Conservation (phyloP, 2,329 filamentous ascomycete genomes). For the Neobulgaria alba region DNA sequence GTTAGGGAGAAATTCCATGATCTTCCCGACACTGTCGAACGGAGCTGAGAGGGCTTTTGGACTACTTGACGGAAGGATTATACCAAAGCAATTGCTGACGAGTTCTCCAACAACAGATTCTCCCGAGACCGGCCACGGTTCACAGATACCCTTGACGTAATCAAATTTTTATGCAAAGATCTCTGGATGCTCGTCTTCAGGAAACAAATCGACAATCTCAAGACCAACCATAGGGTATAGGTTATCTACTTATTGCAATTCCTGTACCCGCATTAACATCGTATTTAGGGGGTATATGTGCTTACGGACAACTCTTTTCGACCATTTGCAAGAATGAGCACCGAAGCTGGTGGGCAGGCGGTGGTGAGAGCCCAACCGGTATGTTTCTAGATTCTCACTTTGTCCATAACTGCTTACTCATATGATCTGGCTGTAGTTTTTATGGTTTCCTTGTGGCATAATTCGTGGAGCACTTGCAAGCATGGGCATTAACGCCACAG, state of each 20-base stretch:
- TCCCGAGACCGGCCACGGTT: conserved; percentile 79
- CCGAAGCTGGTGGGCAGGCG: conserved; percentile 65
- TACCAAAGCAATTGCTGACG: background rate
- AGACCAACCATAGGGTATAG: conserved; percentile 83
- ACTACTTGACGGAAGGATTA: too few relatives aligned
- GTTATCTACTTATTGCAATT: background rate
- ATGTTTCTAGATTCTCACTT: too few relatives aligned
- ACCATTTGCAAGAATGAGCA: conserved; percentile 82
- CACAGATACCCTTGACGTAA: conserved; percentile 85
- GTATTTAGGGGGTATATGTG: conserved; percentile 75
- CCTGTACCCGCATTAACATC: background rate
- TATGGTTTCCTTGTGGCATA: conserved; percentile 92
- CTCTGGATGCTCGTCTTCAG: conserved; percentile 90
- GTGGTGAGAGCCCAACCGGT: conserved; percentile 72
- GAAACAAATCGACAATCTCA: conserved; percentile 97
- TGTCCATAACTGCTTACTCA: too few relatives aligned
- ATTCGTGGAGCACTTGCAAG: conserved; percentile 88
- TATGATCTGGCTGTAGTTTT: conserved; percentile 67
- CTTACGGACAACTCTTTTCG: conserved; percentile 89
- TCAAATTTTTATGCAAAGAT: conserved; percentile 98
- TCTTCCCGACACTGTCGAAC: too few relatives aligned
- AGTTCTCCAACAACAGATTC: conserved; percentile 45
- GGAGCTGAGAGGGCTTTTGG: too few relatives aligned
- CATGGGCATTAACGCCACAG: conserved; percentile 81
- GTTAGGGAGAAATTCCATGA: background rate